phyloP scores from a whole-genome alignment of 1,284 basidiomycete genomes.

The Rhodotorula sp. region DNA sequence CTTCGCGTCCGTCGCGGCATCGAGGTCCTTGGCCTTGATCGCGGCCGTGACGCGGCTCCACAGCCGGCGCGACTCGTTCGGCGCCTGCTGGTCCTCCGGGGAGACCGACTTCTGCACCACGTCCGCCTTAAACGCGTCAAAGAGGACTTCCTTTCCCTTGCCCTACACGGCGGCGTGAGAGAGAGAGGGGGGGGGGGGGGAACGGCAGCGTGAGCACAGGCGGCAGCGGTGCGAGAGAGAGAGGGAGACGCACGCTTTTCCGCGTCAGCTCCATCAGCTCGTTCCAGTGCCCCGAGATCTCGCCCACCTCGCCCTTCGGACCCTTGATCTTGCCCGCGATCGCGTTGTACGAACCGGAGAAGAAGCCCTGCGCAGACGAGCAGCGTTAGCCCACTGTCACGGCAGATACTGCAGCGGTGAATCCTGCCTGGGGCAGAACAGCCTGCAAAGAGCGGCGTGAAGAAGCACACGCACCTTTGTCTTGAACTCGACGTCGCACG shows the following conservation, averaged over 20 bases:
- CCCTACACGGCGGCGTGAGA: not conserved
- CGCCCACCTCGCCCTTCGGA: conserved; percentile 72
- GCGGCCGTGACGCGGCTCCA: conserved; percentile 86
- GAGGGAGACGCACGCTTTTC: conserved; percentile 50
- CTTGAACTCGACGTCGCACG: conserved; percentile 93
- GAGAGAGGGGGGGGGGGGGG: not conserved
- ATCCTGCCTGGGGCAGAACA: too few relatives aligned
- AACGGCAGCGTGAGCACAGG: conserved; percentile 52
- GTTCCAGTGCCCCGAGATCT: conserved; percentile 89
- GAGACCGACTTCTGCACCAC: conserved; percentile 78
- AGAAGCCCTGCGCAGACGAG: conserved; percentile 75
- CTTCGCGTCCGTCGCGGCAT: conserved; percentile 89
- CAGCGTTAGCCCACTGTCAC: not conserved
- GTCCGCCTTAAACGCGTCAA: conserved; percentile 75
- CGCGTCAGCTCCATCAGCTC: conserved; percentile 84
- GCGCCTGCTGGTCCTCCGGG: conserved; percentile 84
- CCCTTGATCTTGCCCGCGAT: conserved; percentile 76
- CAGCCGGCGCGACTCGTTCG: conserved; percentile 72
- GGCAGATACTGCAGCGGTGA: too few relatives aligned
- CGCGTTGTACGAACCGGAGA: conserved; percentile 89
- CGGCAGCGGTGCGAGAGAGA: not conserved
- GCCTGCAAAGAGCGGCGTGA: too few relatives aligned
- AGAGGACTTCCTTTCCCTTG: conserved; percentile 66
- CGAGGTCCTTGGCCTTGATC: conserved; percentile 86
- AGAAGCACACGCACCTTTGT: conserved; percentile 69